Base-by-base conservation (phyloP, 805 yeast species). In the Candida awuae region DNA sequence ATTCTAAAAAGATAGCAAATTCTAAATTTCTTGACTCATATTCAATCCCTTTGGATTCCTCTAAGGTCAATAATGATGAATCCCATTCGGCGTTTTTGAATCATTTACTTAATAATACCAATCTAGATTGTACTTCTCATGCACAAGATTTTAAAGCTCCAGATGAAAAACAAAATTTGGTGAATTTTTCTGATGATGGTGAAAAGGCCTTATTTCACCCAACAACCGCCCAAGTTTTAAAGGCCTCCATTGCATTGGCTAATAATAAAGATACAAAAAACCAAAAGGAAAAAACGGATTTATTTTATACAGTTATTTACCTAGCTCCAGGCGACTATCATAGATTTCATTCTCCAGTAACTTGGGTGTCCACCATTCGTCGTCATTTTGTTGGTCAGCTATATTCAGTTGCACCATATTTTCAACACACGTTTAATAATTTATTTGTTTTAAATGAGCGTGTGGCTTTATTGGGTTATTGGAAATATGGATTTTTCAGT, bases 251-350 rank as follows among this genome's bases (percentile, higher is more conserved):
- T 25, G 47, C 40, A 3, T 20, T 47, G 37, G n/a, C n/a, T n/a
- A n/a, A 19, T 27, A n/a, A 27, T 25, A 25, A 25, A 25, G 12
- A 25, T 25, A 12, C 12, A 9, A 25, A 5, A 9, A 9, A 25
- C 28, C 10, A n/a, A n/a, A n/a, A 25, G n/a, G 28, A 58, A 17
- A 71, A 73, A 30, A 82, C 77, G 38, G 73, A 77, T 49, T 66
- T 92, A 41, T 90, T 71, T 54, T 92, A 81, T 59, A 81, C 95
- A 1, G 99, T 92, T 15, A 85, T 92, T 15, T 92, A 92, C 57
- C 68, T 92, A 38, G 96, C 97, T 0, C 99, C 99, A 0, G 99
- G 99, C 29, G 98, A 92, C 58, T 92, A 92, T 61, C 99, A 92
- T 62, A 80, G 94, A 46, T 92, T 81, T 65, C 99, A 92, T 59